phyloP scores from a whole-genome alignment of 345 rosid species.

The Excoecaria cochinchinensis region DNA sequence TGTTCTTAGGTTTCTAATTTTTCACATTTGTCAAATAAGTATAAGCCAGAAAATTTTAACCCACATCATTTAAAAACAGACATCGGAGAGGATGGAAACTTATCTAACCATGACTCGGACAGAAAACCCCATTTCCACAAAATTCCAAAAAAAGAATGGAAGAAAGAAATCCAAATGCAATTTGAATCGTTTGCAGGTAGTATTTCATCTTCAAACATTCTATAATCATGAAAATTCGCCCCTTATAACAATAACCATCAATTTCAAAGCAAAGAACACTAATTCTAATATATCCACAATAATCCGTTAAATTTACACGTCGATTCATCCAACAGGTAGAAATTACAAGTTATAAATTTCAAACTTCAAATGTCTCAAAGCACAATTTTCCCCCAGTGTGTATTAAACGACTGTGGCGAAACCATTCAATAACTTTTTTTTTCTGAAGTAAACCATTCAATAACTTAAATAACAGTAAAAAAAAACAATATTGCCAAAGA shows the following conservation, averaged over 20 bases:
- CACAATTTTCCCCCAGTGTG: background rate
- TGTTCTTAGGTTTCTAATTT: background rate
- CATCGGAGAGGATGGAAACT: background rate
- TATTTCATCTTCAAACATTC: background rate
- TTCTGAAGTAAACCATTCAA: background rate
- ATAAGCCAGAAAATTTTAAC: background rate
- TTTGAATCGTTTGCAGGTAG: background rate
- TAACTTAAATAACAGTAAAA: background rate
- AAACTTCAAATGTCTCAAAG: background rate
- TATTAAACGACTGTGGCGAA: background rate
- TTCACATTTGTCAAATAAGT: background rate
- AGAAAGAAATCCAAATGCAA: background rate
- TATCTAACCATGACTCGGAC: conserved; percentile 9
- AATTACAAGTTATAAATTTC: background rate
- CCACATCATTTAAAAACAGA: background rate
- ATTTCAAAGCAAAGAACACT: background rate
- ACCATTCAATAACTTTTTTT: background rate
- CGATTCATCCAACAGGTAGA: background rate
- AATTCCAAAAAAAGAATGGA: background rate
- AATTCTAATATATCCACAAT: background rate
- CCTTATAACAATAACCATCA: background rate
- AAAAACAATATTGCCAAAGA: background rate
- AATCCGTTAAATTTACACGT: background rate
- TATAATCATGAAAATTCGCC: background rate
- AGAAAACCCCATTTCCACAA: background rate